A percentile compares a stretch with the other conserved stretches of the same genome.
Conservation (phyloP, 2,329 filamentous ascomycete species). For the Sphaerostilbella broomeana region DNA sequence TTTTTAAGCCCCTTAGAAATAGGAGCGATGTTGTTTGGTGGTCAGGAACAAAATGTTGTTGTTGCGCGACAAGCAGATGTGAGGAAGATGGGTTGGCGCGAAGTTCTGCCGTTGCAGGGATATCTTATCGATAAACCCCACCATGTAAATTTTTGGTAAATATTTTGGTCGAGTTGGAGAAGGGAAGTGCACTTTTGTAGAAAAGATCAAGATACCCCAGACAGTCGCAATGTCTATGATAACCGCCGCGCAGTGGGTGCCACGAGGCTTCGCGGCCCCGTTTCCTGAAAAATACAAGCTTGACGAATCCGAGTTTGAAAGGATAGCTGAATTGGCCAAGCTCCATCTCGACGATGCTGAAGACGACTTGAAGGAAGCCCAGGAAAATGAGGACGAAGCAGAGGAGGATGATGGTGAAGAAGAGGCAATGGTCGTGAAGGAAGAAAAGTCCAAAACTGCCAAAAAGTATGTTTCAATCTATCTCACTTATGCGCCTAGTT, state of each 20-base stretch:
- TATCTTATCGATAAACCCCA: constrained; percentile 37
- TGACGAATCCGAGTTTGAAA: constrained; percentile 67
- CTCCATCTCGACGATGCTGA: constrained; percentile 87
- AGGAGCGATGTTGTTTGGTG: too few species aligned
- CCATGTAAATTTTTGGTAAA: constrained; percentile 30
- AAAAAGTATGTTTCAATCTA: constrained; percentile 29
- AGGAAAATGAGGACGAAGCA: constrained; percentile 30
- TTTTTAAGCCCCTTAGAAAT: too few species aligned
- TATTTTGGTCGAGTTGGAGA: constrained; percentile 19
- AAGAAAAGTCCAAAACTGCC: constrained; percentile 24
- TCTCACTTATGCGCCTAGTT: background rate
- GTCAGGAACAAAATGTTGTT: too few species aligned
- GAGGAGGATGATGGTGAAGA: constrained; percentile 13
- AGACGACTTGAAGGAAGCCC: constrained; percentile 71
- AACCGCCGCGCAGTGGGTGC: constrained; percentile 69
- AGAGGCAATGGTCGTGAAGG: constrained; percentile 20
- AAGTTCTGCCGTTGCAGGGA: constrained; percentile 20
- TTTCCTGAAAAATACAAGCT: constrained; percentile 71
- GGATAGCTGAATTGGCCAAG: constrained; percentile 68
- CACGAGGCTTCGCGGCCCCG: constrained; percentile 67
- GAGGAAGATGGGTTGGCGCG: constrained; percentile 11
- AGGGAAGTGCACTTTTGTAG: constrained; percentile 10
- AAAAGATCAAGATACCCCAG: constrained; percentile 23
- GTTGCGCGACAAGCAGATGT: constrained; percentile 7
- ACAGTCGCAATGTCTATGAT: constrained; percentile 60